These are phyloP conservation scores for Stromatinia cepivora DNA, from an alignment of 2,329 filamentous ascomycete species.

Conservation along the genomic window DNA sequence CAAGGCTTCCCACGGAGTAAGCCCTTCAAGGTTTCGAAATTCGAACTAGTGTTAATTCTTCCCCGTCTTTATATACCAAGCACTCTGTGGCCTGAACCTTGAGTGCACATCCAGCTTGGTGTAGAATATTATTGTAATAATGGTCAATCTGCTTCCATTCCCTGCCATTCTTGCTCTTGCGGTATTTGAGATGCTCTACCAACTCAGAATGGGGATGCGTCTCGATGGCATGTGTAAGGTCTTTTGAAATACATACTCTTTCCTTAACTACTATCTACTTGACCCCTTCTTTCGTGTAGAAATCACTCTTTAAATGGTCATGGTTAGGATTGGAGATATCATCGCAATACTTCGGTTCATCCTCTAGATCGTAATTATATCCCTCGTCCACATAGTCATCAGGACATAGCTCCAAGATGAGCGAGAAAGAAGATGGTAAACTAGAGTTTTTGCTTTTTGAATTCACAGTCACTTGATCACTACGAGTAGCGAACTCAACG, in stretches of 20 bases:
- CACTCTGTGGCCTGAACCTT: slow-evolving; percentile 31
- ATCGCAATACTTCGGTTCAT: not conserved
- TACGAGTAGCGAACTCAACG: too few relatives aligned
- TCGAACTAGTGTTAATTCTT: slow-evolving; percentile 30
- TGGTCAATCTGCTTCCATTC: slow-evolving; percentile 26
- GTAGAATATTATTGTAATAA: slow-evolving; percentile 29
- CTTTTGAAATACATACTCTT: not conserved
- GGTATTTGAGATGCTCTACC: slow-evolving; percentile 9
- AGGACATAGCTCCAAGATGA: not conserved
- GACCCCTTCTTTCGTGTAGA: too few relatives aligned
- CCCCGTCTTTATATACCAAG: slow-evolving; percentile 35
- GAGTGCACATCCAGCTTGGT: slow-evolving; percentile 24
- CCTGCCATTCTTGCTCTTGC: slow-evolving; percentile 2
- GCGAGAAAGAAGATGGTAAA: not conserved
- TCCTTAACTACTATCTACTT: not conserved
- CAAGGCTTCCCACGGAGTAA: slow-evolving; percentile 42
- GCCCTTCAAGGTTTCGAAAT: slow-evolving; percentile 40
- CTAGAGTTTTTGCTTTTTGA: not conserved
- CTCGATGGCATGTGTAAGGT: not conserved
- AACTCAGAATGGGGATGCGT: slow-evolving; percentile 15
- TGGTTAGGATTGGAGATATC: too few relatives aligned
- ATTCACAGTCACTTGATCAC: not conserved
- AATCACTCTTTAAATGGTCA: too few relatives aligned
- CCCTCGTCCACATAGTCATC: not conserved
- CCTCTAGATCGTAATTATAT: not conserved